Evolutionary conservation across 768 basidiomycete genomes (phyloP), one percentile per base, ranked within the genome.

Genomic region (Lepiota brunneoincarnata): DNA sequence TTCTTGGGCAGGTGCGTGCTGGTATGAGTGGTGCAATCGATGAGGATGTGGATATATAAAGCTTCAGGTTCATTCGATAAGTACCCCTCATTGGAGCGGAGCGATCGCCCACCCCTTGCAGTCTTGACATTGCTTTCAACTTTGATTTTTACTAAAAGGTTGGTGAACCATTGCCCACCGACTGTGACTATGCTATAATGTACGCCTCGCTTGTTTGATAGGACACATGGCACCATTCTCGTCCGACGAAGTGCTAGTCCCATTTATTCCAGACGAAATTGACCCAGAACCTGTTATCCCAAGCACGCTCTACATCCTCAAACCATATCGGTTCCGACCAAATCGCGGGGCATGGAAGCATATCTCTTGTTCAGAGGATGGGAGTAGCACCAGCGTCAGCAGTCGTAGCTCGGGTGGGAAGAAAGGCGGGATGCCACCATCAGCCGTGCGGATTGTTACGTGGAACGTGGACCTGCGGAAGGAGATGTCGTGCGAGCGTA

Each of bases 401-500:
- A 31, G 31, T 31, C 31, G 31, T 31, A 31, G 31, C 31, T 31
- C 31, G 31, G 56, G 58, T 34, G 47, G 51, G 54, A 60, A 45
- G 64, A 67, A 67, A 36, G 59, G 69, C 58, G 63, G 63, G 38
- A 69, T 71, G 6, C 63, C 66, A 6, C 45, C 78, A 79, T n/a
- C 73, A 24, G 70, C 70, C 34, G 61, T 90, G 45, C 74, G 73
- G 52, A 65, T 91, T 45, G 65, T 91, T 57, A 83, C 86, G 24
- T 91, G 89, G 89, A 91, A 91, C 66, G 60, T 91, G 50, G 80
- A 86, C 62, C 83, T 78, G 63, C 58, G 63, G 37, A 67, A 68
- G 14, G 58, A 64, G 0, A 59, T 71, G 37, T 63, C 61, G 9
- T 69, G 68, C 39, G 71, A 71, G 52, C 81, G 89, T 6, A 71